Conservation (phyloP, 78 protist genomes). For the Dictyostelium firmibasis region DNA sequence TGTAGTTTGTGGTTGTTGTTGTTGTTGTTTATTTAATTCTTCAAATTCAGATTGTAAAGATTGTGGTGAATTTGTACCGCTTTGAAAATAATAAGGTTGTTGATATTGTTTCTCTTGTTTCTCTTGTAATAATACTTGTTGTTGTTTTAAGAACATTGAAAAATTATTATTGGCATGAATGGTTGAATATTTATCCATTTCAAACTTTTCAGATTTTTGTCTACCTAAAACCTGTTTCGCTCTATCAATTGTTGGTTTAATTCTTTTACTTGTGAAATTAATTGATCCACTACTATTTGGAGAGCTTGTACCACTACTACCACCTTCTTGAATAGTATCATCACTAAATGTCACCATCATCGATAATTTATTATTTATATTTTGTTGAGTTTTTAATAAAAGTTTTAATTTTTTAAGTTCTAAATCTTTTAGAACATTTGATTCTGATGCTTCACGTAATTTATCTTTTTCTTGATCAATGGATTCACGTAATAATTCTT, state of each 20-base stretch:
- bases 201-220: slow-evolving; percentile 59
- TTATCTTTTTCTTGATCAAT: slow-evolving; percentile 59
- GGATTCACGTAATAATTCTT: slow-evolving; percentile 23
- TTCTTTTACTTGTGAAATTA: slow-evolving; percentile 15
- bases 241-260: slow-evolving; percentile 38
- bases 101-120: slow-evolving; percentile 1
- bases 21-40: slow-evolving; percentile 15
- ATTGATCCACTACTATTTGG: not conserved
- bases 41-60: slow-evolving; percentile 46
- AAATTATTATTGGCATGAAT: not conserved
- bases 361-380: slow-evolving; percentile 51
- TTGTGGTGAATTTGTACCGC: slow-evolving; percentile 14
- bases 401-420: slow-evolving; percentile 61
- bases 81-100: not conserved
- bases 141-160: slow-evolving; percentile 10
- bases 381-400: slow-evolving; percentile 64
- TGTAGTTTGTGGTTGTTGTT: not conserved
- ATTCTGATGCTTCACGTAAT: not conserved
- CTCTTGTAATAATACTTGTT: slow-evolving; percentile 13
- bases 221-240: slow-evolving; percentile 19
- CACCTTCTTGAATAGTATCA: not conserved
- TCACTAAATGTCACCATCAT: slow-evolving; percentile 66
- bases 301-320: not conserved
- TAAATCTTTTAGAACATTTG: slow-evolving; percentile 32
- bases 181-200: slow-evolving; percentile 8